These are phyloP conservation scores for Aspergillus versicolor DNA, from an alignment of 2,329 filamentous ascomycete species.

Conservation along the genomic window DNA sequence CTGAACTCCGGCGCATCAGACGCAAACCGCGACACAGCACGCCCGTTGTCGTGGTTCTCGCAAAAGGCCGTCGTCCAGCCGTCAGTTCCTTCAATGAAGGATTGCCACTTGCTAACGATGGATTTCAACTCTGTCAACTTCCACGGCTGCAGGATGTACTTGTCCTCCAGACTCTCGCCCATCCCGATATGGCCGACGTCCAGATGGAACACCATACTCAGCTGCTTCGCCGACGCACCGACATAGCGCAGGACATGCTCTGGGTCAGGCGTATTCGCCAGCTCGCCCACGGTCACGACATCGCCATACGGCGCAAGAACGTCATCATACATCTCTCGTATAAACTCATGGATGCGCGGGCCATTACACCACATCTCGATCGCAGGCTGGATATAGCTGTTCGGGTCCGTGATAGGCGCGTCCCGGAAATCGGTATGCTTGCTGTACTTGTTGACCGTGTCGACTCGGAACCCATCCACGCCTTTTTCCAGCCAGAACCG, in stretches of 20 bases:
- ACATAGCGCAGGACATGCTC: conserved; percentile 55
- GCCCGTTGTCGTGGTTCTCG: conserved; percentile 64
- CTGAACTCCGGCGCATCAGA: conserved; percentile 50
- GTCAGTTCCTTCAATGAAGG: neutral
- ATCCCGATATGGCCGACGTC: neutral
- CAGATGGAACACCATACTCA: conserved; percentile 64
- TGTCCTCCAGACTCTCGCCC: neutral
- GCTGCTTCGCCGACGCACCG: conserved; percentile 55
- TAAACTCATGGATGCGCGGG: neutral
- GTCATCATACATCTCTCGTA: neutral
- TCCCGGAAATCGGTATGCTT: conserved; percentile 58
- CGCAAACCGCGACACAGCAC: conserved; percentile 56
- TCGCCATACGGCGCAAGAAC: conserved; percentile 53
- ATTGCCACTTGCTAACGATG: neutral
- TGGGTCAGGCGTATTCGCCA: conserved; percentile 56
- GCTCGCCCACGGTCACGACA: conserved; percentile 58
- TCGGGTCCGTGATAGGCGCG: conserved; percentile 33
- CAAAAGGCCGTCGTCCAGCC: conserved; percentile 22
- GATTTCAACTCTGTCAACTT: neutral
- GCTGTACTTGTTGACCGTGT: conserved; percentile 71
- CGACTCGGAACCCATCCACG: conserved; percentile 70
- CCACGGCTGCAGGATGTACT: neutral
- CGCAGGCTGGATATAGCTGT: conserved; percentile 26
- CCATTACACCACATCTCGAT: neutral
- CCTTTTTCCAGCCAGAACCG: conserved; percentile 75